Percentiles rank a stretch among this genome's conserved stretches.
These are phyloP conservation scores for Starmerella stigmatis DNA, from an alignment of 805 yeast species.

Conservation along the genomic window DNA sequence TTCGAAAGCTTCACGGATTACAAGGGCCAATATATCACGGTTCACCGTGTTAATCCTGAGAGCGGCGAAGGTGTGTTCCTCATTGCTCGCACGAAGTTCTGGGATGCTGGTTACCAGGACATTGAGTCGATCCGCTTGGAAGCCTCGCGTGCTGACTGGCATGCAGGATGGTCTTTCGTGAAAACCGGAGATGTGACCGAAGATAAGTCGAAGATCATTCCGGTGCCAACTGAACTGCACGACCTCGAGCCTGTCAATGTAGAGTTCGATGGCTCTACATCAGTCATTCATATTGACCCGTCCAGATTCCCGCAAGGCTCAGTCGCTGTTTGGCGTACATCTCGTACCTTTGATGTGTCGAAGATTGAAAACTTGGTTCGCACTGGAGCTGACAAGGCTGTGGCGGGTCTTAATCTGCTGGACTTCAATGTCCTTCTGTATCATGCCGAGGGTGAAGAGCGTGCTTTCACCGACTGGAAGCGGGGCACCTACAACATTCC, in stretches of 20 bases:
- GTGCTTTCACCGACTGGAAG: slow-evolving; percentile 61
- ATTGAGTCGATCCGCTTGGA: slow-evolving; percentile 29
- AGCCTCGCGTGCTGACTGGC: slow-evolving; percentile 33
- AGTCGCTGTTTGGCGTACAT: slow-evolving; percentile 70
- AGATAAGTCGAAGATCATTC: slow-evolving; percentile 38
- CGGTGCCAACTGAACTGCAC: slow-evolving; percentile 55
- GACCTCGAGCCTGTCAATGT: slow-evolving; percentile 44
- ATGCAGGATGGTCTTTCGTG: slow-evolving; percentile 49
- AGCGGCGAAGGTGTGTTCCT: slow-evolving; percentile 84
- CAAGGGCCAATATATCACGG: slow-evolving; percentile 83
- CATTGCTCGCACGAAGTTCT: slow-evolving; percentile 76
- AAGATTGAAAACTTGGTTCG: slow-evolving; percentile 57
- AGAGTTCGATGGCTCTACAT: slow-evolving; percentile 36
- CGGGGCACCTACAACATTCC: slow-evolving; percentile 73
- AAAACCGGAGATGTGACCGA: slow-evolving; percentile 39
- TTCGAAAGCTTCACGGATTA: slow-evolving; percentile 92
- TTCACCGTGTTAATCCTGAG: slow-evolving; percentile 72
- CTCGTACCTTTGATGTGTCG: slow-evolving; percentile 53
- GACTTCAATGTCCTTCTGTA: slow-evolving; percentile 70
- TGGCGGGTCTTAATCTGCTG: slow-evolving; percentile 46
- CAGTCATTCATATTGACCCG: slow-evolving; percentile 38
- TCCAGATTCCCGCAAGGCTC: slow-evolving; percentile 74
- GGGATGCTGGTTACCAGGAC: slow-evolving; percentile 27
- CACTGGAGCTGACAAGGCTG: slow-evolving; percentile 67
- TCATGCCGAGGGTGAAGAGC: slow-evolving; percentile 76